Evolutionary conservation across 176 grass and related monocot genomes (phyloP).

Genomic region (Rhynchospora tenuis): DNA sequence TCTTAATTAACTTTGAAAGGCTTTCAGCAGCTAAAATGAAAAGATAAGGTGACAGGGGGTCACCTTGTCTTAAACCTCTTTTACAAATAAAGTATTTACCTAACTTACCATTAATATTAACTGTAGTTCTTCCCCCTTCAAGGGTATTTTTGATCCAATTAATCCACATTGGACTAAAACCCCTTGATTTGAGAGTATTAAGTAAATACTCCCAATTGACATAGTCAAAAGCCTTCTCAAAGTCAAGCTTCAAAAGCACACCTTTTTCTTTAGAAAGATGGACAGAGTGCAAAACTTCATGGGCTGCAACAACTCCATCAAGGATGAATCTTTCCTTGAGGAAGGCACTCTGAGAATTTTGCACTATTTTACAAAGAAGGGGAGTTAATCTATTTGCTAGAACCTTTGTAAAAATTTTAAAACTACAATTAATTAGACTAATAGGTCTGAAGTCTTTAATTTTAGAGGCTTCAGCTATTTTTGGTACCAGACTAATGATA

Average conservation of each 20-base stretch:
- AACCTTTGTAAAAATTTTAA: not conserved
- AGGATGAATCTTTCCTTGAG: not conserved
- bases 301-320: not conserved
- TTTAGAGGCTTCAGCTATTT: not conserved
- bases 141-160: not conserved
- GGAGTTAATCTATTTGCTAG: not conserved
- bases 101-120: too few species aligned
- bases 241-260: not conserved
- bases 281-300: not conserved
- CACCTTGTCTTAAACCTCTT: too few species aligned
- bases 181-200: not conserved
- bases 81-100: too few species aligned
- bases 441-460: not conserved
- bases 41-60: too few species aligned
- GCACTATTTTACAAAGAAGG: not conserved
- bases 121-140: too few species aligned
- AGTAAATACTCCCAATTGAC: not conserved
- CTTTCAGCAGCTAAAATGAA: too few species aligned
- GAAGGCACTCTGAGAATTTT: not conserved
- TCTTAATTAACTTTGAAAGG: too few species aligned
- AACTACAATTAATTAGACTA: not conserved
- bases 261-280: not conserved
- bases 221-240: too few species aligned
- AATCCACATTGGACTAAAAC: not conserved
- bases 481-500: not conserved